Base-by-base conservation (phyloP, 2,329 filamentous ascomycete species). In the Capronia epimyces region DNA sequence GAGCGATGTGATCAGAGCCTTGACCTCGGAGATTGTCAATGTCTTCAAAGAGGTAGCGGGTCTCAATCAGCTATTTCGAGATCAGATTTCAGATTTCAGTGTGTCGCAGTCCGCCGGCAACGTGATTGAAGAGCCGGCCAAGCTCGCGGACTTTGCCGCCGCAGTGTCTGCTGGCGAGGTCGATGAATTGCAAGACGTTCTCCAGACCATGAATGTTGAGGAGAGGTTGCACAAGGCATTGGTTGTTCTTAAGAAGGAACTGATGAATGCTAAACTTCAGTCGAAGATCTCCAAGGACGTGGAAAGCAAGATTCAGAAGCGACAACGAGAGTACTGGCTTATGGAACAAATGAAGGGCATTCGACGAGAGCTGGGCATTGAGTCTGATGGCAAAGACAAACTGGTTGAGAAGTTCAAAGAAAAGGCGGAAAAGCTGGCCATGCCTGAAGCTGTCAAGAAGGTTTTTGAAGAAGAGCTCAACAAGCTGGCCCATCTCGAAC, bases 271-370 rank as follows among this genome's bases (percentile, higher is more conserved):
- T 0, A 88, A 97, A 66, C 75, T 98, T 24, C 91, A 96, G 68
- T 91, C 87, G 50, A 98, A 97, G 75, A 97, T 98, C 52, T 89
- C 87, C 52, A 96, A 96, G 71, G 93, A 98, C 65, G 94, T 98
- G 15, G 93, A 97, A 68, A 89, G 82, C 65, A 96, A 95, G 71
- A 97, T 98, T 47, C 90, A 90, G 63, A 97, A 98, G 72, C 84
- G 91, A 24, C 93, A 98, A 68, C 83, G 93, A 46, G 93, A 98
- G 66, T 98, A 97, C 72, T 97, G 89, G 87, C 75, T 98, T 41
- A 94, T 95, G 89, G 93, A 98, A 71, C 94, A 98, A 69, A 95
- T 98, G 90, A 97, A 97, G 75, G 93, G 90, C 21, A 98, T 98
- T 65, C 86, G 89, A 52, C 81, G 93, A 52, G 93, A 98, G 70